Percentiles rank a stretch among this genome's conserved stretches.
Evolutionary conservation across 169 alveolate genomes (phyloP).

Genomic region (Plasmodium malariae): DNA sequence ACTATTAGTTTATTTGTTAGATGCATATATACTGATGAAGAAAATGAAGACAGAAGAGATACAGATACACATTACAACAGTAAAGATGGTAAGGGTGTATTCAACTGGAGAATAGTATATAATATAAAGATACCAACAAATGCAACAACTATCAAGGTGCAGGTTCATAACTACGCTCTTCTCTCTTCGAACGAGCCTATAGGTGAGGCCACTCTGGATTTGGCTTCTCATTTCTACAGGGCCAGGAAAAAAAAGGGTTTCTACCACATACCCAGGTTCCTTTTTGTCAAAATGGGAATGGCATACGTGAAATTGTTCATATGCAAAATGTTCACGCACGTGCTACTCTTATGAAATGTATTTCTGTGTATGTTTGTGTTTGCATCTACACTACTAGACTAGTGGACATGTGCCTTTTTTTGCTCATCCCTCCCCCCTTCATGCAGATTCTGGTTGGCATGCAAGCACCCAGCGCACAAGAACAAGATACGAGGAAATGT

Average conservation of each 20-base stretch:
- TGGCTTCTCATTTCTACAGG: slow-evolving; percentile 86
- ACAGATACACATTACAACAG: slow-evolving; percentile 93
- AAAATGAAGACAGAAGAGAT: slow-evolving; percentile 82
- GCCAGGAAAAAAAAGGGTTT: slow-evolving; percentile 85
- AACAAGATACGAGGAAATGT: slow-evolving; percentile 89
- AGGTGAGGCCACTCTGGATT: slow-evolving; percentile 89
- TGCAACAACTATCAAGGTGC: slow-evolving; percentile 88
- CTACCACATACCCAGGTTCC: slow-evolving; percentile 86
- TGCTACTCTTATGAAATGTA: neutral
- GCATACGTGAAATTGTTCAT: neutral
- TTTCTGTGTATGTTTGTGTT: neutral
- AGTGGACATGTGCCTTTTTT: neutral
- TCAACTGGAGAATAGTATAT: slow-evolving; percentile 93
- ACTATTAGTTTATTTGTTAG: slow-evolving; percentile 90
- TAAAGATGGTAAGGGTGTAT: slow-evolving; percentile 91
- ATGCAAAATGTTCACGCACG: neutral
- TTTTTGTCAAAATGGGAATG: no score
- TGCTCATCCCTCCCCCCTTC: neutral
- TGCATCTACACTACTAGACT: neutral
- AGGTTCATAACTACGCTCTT: slow-evolving; percentile 84
- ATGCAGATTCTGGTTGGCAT: slow-evolving; percentile 83
- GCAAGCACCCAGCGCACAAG: slow-evolving; percentile 88
- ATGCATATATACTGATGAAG: slow-evolving; percentile 88
- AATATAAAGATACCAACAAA: slow-evolving; percentile 90
- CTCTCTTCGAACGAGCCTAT: slow-evolving; percentile 87